Evolutionary conservation across 106 monocot genomes (phyloP).

Genomic region (Narthecium ossifragum): DNA sequence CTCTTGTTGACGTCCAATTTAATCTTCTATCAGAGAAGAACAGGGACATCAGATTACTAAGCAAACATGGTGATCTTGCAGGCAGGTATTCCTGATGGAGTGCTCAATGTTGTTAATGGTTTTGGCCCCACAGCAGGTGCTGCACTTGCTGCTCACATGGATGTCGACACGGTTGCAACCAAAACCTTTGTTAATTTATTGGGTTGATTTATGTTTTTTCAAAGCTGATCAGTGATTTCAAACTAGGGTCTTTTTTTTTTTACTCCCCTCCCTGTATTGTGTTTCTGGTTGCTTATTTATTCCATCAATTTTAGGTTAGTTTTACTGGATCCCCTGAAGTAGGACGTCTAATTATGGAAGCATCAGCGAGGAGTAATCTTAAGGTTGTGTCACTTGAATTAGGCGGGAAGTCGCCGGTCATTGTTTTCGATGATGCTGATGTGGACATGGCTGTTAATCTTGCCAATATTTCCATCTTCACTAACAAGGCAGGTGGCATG

Average conservation of each 20-base stretch:
- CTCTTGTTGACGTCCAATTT: too few species aligned
- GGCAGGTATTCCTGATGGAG: slow-evolving; percentile 93
- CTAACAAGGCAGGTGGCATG: slow-evolving; percentile 22
- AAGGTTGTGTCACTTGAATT: slow-evolving; percentile 29
- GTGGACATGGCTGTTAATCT: slow-evolving; percentile 26
- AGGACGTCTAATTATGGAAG: slow-evolving; percentile 22
- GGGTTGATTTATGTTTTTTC: too few species aligned
- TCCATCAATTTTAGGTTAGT: slow-evolving; percentile 6
- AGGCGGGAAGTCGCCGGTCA: slow-evolving; percentile 30
- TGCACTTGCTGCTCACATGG: slow-evolving; percentile 76
- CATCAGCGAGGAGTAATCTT: slow-evolving; percentile 31
- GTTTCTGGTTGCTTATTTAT: too few species aligned
- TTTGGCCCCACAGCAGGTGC: slow-evolving; percentile 74
- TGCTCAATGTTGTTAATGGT: slow-evolving; percentile 72
- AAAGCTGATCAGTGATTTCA: too few species aligned
- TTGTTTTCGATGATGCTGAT: slow-evolving; percentile 35
- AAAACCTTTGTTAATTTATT: neutral
- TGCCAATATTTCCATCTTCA: slow-evolving; percentile 8
- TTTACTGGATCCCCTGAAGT: slow-evolving; percentile 33
- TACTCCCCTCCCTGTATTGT: too few species aligned
- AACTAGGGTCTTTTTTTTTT: too few species aligned
- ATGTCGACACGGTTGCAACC: slow-evolving; percentile 53
- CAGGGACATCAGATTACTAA: too few species aligned
- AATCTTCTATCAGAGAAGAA: too few species aligned
- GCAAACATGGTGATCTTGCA: slow-evolving; percentile 19